These are phyloP conservation scores for Epithemia pelagica DNA, from an alignment of 108 stramenopile genomes.

Conservation along the genomic window DNA sequence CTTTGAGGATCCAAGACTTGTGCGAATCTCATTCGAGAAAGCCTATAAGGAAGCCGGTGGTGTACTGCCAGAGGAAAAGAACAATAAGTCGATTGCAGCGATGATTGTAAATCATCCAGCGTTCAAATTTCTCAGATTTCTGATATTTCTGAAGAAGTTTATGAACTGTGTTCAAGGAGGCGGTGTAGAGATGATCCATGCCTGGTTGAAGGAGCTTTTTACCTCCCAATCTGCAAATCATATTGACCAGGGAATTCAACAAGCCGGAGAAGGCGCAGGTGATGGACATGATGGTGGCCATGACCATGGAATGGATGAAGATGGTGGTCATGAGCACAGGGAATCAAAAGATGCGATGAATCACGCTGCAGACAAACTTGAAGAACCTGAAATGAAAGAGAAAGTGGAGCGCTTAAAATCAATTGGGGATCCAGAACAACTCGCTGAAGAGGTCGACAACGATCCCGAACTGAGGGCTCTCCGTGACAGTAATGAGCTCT, in stretches of 20 bases:
- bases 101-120: conserved; percentile 31
- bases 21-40: conserved; percentile 43
- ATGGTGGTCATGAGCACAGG: conserved; percentile 11
- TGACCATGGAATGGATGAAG: conserved; percentile 15
- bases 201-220: conserved; percentile 13
- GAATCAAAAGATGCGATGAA: conserved; percentile 23
- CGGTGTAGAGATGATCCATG: conserved; percentile 13
- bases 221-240: background rate
- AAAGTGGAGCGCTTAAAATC: conserved; percentile 27
- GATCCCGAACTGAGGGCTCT: conserved; percentile 31
- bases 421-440: conserved; percentile 41
- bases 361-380: conserved; percentile 43
- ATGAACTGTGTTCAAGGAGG: conserved; percentile 32
- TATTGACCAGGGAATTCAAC: conserved; percentile 9
- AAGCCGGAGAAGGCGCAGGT: conserved; percentile 18
- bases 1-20: conserved; percentile 45
- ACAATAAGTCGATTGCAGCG: conserved; percentile 8
- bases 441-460: conserved; percentile 45
- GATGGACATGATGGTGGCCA: background rate
- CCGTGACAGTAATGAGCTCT: conserved; percentile 39
- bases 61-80: conserved; percentile 37
- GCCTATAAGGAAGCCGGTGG: conserved; percentile 47
- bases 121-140: conserved; percentile 36
- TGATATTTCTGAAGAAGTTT: conserved; percentile 42
- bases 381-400: conserved; percentile 47